phyloP scores from a whole-genome alignment of 768 basidiomycete genomes.

The Serendipita indica region DNA sequence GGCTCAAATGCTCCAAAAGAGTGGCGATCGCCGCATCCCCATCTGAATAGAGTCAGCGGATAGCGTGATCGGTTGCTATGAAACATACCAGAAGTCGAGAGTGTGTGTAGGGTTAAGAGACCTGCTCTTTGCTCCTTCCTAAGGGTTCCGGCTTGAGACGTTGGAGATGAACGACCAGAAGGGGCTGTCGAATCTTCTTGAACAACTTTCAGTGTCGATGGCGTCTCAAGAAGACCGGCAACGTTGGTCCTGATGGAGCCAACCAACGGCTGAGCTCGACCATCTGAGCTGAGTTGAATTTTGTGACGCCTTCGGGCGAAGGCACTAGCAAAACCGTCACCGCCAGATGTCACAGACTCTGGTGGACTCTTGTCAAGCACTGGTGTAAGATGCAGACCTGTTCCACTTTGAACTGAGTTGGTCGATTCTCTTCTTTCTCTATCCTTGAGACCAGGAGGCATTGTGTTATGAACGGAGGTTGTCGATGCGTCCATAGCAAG shows the following conservation, averaged over 20 bases:
- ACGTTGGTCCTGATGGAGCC: constrained; percentile 77
- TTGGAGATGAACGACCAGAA: constrained; percentile 69
- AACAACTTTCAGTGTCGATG: constrained; percentile 50
- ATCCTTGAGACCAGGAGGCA: constrained; percentile 28
- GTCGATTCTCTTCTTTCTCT: constrained; percentile 33
- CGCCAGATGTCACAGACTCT: constrained; percentile 60
- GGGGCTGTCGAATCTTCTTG: constrained; percentile 31
- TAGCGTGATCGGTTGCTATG: not conserved
- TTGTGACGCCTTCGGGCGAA: constrained; percentile 44
- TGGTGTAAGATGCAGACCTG: constrained; percentile 20
- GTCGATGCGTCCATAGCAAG: constrained; percentile 59
- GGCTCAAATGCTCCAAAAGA: constrained; percentile 75
- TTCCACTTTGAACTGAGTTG: constrained; percentile 24
- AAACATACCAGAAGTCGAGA: not conserved
- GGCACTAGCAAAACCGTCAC: constrained; percentile 48
- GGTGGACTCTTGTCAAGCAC: constrained; percentile 55
- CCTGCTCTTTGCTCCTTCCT: constrained; percentile 24
- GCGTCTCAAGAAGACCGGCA: constrained; percentile 64
- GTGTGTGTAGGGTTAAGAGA: not conserved
- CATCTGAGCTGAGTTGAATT: constrained; percentile 28
- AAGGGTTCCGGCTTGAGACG: constrained; percentile 42
- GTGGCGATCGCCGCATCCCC: not conserved
- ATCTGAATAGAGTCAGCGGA: not conserved
- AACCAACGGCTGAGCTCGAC: constrained; percentile 80
- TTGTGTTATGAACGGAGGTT: constrained; percentile 36